Base-by-base conservation (phyloP, 176 grass and related monocot genomes). In the Oryza brachyantha region DNA sequence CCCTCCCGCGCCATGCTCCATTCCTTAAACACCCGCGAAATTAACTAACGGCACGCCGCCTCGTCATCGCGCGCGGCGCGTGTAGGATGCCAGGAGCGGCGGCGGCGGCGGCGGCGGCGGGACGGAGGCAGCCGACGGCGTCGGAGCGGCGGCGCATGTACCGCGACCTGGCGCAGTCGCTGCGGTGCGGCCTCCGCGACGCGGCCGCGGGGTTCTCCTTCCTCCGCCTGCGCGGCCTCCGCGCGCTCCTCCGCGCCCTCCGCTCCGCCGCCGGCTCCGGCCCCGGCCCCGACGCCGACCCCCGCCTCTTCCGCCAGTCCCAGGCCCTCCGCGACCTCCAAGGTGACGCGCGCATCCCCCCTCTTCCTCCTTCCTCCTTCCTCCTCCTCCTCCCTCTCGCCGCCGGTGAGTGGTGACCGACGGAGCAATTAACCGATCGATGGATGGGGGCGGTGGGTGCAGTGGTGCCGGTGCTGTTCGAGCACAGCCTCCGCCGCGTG, bases 391-490 rank as follows among this genome's bases (percentile, higher is more conserved):
- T 24, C n/a, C 54, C 8, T 10, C 34, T 38, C 11, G 32, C 27
- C 10, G 4, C 17, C n/a, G n/a, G n/a, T n/a, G n/a, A n/a, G n/a
- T n/a, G 29, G 17, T 55, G 22, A 36, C 39, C n/a, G 35, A 64
- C 7, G 7, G 67, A 45, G n/a, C n/a, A n/a, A n/a, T n/a, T n/a
- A n/a, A 71, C 29, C 14, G 67, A 29, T 13, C 40, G 27, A 45
- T 28, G 2, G 43, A n/a, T n/a, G n/a, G n/a, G n/a, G n/a, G n/a
- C n/a, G 52, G 31, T 32, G 31, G 3, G 40, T 64, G 81, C 78
- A 92, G 86, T 88, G 75, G 68, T 92, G 59, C 83, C 79, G 31
- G 90, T 88, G 79, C 72, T 92, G 61, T 86, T 92, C 67, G 78
- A 88, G 86, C 75, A 83, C 74, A 92, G 74, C 79, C 58, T 92